Evolutionary conservation across 352 stramenopile species (phyloP).

Genomic region (Phytophthora hibernalis): DNA sequence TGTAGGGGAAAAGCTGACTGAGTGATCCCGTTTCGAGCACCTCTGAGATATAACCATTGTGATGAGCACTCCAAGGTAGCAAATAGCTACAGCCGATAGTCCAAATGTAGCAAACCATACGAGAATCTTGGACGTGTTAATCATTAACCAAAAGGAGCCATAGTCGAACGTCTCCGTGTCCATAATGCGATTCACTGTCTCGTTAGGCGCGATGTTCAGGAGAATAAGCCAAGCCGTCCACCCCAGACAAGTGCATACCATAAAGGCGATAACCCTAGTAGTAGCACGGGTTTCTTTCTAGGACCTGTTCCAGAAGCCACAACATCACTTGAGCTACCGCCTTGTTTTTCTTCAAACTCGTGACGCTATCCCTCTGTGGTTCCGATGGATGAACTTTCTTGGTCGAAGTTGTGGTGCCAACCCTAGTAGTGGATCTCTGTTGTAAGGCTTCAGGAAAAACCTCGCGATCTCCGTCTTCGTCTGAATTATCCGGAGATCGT

Average conservation of each 20-base stretch:
- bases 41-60: background rate
- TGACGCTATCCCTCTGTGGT: too few species aligned
- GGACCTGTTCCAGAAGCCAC: too few species aligned
- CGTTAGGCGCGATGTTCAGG: constrained; percentile 32
- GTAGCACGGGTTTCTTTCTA: background rate
- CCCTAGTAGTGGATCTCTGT: too few species aligned
- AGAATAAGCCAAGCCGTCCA: constrained; percentile 33
- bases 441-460: too few species aligned
- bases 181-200: constrained; percentile 34
- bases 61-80: constrained; percentile 12
- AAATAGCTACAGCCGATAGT: background rate
- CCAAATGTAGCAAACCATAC: constrained; percentile 7
- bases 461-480: too few species aligned
- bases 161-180: constrained; percentile 33
- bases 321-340: too few species aligned
- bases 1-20: too few species aligned
- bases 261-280: background rate
- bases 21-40: background rate
- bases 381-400: too few species aligned
- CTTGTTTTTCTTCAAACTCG: too few species aligned
- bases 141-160: constrained; percentile 34
- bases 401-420: too few species aligned
- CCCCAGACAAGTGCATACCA: constrained; percentile 12
- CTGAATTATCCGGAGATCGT: too few species aligned
- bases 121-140: constrained; percentile 13